Evolutionary conservation across 495 filamentous ascomycete species (phyloP), one percentile per base, ranked within the genome.

Genomic region (Aspergillus avenaceus): DNA sequence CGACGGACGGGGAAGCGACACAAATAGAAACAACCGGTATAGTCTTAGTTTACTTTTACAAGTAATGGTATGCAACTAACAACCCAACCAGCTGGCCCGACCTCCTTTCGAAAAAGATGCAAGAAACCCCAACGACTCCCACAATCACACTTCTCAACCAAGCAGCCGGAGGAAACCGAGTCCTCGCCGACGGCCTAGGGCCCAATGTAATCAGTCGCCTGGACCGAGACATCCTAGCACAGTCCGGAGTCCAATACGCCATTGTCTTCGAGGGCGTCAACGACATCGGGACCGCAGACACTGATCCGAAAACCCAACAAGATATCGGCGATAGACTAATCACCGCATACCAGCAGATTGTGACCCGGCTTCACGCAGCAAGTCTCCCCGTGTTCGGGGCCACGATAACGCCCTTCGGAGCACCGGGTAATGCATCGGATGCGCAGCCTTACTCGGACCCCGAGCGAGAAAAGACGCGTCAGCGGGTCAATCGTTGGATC

Each of bases 191-290:
- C 47, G 80, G 84, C 3, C 70, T 83, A 0, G 86, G 86, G 5
- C 84, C 85, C 4, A 80, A 78, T 18, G 74, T 83, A 1, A 61
- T 86, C 27, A 65, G 68, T 41, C 78, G 86, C 0, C 72, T 86
- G 53, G 81, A 86, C 58, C 74, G 85, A 12, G 86, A 90, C 58
- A 74, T 83, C 4, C 64, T 90, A 12, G 57, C 72, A 0, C 75
- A 79, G 8, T 67, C 76, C 1, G 78, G 78, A 8, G 76, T 84
- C 6, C 70, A 71, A 53, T 87, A 82, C 56, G 80, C 76, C 25
- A 75, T 89, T 66, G 75, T 89, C 27, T 89, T 89, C 63, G 79
- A 85, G 64, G 86, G 85, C 16, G 83, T 88, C 18, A 90, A 89
- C 62, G 86, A 89, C 60, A 86, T 86, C 38, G 84, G 84, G 23